A percentile compares a stretch with the other conserved stretches of the same genome.
Conservation (phyloP, 2,329 filamentous ascomycete genomes). For the Penicillium sp. region DNA sequence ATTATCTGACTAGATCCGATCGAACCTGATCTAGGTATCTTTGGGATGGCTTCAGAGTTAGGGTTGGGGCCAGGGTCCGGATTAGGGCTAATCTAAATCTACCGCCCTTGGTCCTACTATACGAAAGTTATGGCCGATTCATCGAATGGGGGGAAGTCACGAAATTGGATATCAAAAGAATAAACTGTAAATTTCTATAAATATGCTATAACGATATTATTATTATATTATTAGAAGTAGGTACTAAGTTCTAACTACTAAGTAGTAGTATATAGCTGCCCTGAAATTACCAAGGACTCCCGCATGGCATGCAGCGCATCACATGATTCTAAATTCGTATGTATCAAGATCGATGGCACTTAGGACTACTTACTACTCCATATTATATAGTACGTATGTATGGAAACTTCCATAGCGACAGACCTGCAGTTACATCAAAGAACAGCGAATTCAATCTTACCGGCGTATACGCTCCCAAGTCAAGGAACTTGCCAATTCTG, state of each 20-base stretch:
- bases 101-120: no score
- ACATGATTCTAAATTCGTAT: not conserved
- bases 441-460: not conserved
- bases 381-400: no score
- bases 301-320: not conserved
- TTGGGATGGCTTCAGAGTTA: no score
- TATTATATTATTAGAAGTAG: no score
- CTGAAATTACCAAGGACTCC: not conserved
- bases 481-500: no score
- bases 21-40: not conserved
- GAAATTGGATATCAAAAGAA: not conserved
- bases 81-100: not conserved
- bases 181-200: not conserved
- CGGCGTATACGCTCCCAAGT: no score
- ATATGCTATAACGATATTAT: not conserved
- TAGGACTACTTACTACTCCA: no score
- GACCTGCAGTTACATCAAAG: not conserved
- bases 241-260: not conserved
- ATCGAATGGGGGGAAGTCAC: not conserved
- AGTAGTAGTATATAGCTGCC: not conserved
- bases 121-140: no score
- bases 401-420: no score
- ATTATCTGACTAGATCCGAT: not conserved
- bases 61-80: not conserved
- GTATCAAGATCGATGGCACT: no score